Percentiles rank a stretch among this genome's conserved stretches.
Evolutionary conservation across 1,139 yeast genomes (phyloP).

Genomic region (Suhomyces ambrosiae): DNA sequence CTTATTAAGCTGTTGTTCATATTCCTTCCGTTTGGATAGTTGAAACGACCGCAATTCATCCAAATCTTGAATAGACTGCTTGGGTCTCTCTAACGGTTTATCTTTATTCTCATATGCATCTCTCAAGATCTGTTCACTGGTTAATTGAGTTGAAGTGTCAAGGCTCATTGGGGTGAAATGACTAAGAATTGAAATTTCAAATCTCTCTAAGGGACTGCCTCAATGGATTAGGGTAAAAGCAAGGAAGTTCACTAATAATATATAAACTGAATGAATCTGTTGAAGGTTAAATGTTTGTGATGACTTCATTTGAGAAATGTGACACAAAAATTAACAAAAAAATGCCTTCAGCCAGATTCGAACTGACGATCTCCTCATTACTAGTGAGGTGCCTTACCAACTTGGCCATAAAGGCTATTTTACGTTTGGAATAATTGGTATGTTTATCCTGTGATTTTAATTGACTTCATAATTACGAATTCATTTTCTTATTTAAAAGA

Average conservation of each 20-base stretch:
- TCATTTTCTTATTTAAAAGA: too few relatives aligned
- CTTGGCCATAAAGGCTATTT: constrained; percentile 53
- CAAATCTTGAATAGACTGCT: constrained; percentile 66
- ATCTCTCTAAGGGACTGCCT: too few relatives aligned
- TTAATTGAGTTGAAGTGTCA: constrained; percentile 17
- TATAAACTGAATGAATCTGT: too few relatives aligned
- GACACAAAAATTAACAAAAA: too few relatives aligned
- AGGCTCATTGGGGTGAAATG: constrained; percentile 7
- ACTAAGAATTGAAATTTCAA: not conserved
- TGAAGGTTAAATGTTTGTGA: too few relatives aligned
- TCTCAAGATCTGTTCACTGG: constrained; percentile 43
- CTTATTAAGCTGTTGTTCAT: constrained; percentile 80
- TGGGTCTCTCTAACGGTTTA: constrained; percentile 42
- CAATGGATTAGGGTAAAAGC: too few relatives aligned
- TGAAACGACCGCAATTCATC: constrained; percentile 81
- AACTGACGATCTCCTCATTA: constrained; percentile 90
- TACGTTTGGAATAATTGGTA: not conserved
- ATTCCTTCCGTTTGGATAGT: constrained; percentile 75
- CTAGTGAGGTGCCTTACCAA: constrained; percentile 93
- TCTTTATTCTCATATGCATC: constrained; percentile 38
- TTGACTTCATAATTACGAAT: too few relatives aligned
- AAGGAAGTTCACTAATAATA: too few relatives aligned
- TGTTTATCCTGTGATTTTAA: too few relatives aligned
- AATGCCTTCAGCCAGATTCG: constrained; percentile 80
- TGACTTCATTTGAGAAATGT: constrained; percentile 2